phyloP scores from a whole-genome alignment of 2,329 filamentous ascomycete genomes.

The Pyrenochaeta sp. region DNA sequence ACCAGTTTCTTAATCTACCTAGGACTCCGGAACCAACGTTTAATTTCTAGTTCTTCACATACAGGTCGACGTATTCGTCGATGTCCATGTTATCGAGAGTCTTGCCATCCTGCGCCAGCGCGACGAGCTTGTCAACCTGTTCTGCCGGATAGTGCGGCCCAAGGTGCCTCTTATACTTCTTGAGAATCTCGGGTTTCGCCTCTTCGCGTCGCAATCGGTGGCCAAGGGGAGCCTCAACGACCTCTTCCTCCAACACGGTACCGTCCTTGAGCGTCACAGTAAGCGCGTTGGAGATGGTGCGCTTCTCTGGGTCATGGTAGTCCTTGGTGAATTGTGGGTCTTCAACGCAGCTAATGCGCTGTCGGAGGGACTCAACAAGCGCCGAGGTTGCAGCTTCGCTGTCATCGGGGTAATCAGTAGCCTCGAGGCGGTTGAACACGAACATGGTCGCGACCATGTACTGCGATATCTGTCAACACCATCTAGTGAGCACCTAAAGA shows the following conservation, averaged over 20 bases:
- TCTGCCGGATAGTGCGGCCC: slow-evolving; percentile 80
- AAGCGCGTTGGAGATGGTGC: slow-evolving; percentile 96
- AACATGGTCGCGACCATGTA: slow-evolving; percentile 99
- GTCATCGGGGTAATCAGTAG: slow-evolving; percentile 92
- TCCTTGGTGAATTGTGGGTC: slow-evolving; percentile 93
- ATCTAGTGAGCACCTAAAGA: background rate
- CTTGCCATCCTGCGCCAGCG: slow-evolving; percentile 77
- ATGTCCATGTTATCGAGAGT: slow-evolving; percentile 82
- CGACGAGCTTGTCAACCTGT: slow-evolving; percentile 82
- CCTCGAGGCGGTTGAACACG: slow-evolving; percentile 90
- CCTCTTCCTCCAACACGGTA: slow-evolving; percentile 87
- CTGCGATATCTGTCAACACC: slow-evolving; percentile 34
- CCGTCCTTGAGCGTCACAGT: slow-evolving; percentile 96
- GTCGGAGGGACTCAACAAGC: slow-evolving; percentile 87
- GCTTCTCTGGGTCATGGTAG: slow-evolving; percentile 92
- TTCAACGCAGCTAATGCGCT: slow-evolving; percentile 96
- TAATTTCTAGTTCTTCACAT: slow-evolving; percentile 62
- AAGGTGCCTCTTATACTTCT: slow-evolving; percentile 94
- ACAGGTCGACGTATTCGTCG: slow-evolving; percentile 93
- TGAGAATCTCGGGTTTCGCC: slow-evolving; percentile 95
- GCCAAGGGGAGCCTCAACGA: slow-evolving; percentile 92
- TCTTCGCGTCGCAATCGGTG: slow-evolving; percentile 91
- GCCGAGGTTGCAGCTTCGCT: slow-evolving; percentile 89
- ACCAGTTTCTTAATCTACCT: slow-evolving; percentile 30
- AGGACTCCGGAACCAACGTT: slow-evolving; percentile 19